Evolutionary conservation across 352 stramenopile genomes (phyloP).

Genomic region (Blastocystis sp.): DNA sequence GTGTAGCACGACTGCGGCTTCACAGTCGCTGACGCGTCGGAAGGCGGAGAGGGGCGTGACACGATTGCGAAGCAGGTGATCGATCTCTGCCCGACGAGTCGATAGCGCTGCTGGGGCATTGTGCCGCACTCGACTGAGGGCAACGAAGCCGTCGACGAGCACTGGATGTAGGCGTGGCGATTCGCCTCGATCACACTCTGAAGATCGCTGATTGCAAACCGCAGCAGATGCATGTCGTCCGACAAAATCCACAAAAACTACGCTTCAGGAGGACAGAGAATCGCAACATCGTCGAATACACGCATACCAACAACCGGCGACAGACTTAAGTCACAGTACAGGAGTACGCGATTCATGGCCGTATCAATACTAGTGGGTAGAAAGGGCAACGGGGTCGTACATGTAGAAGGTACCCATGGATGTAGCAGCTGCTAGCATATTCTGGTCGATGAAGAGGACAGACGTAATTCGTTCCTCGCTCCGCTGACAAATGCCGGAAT

Average conservation of each 20-base stretch:
- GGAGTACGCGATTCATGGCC: conserved; percentile 13
- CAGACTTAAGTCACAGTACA: conserved; percentile 43
- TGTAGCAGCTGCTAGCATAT: conserved; percentile 2
- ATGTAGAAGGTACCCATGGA: conserved; percentile 61
- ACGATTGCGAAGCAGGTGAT: conserved; percentile 28
- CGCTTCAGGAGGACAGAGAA: not conserved
- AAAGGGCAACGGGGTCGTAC: not conserved
- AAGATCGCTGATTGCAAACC: conserved; percentile 6
- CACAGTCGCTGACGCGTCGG: not conserved
- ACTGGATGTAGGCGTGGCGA: conserved; percentile 48
- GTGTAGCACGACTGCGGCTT: not conserved
- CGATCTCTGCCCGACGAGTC: conserved; percentile 1
- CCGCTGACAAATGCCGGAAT: conserved; percentile 38
- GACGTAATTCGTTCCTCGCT: conserved; percentile 47
- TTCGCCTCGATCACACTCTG: conserved; percentile 2
- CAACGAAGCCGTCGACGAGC: not conserved
- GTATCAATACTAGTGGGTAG: conserved; percentile 7
- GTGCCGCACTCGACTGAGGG: conserved; percentile 35
- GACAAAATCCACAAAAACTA: conserved; percentile 56
- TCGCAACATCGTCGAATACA: not conserved
- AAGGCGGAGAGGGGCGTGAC: not conserved
- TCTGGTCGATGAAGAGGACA: conserved; percentile 2
- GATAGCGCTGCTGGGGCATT: conserved; percentile 43
- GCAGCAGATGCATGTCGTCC: conserved; percentile 11
- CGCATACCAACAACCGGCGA: conserved; percentile 33